A percentile compares a stretch with the other conserved stretches of the same genome.
Evolutionary conservation across 75 land plant species (phyloP).

Genomic region (Picea sitchensis): DNA sequence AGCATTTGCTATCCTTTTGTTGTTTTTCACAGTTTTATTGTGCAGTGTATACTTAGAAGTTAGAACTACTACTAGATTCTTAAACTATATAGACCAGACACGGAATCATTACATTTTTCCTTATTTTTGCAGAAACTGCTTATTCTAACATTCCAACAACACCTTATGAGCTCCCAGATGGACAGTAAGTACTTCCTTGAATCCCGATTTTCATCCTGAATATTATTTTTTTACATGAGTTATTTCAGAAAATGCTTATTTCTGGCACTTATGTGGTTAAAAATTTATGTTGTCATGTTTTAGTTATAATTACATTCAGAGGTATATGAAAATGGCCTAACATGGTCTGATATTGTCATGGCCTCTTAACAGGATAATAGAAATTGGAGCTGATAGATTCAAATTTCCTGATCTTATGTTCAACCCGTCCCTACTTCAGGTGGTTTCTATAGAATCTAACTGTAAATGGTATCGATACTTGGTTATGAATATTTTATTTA

Average conservation of each 20-base stretch:
- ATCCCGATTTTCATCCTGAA: background rate
- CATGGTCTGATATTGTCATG: background rate
- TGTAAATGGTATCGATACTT: background rate
- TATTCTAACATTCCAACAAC: conserved; percentile 97
- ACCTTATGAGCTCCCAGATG: conserved; percentile 96
- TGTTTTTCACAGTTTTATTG: background rate
- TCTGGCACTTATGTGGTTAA: background rate
- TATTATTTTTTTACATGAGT: background rate
- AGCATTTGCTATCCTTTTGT: background rate
- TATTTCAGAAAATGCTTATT: background rate
- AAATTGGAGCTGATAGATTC: conserved; percentile 94
- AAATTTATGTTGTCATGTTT: background rate
- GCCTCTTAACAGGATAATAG: conserved; percentile 54
- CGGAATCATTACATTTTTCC: background rate
- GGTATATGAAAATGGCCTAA: background rate
- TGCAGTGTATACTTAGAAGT: background rate
- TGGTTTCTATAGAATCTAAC: conserved; percentile 7
- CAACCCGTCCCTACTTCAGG: conserved; percentile 85
- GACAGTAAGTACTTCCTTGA: conserved; percentile 66
- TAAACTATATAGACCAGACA: background rate
- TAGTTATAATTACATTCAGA: background rate
- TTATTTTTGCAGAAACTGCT: conserved; percentile 56
- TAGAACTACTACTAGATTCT: background rate
- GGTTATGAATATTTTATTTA: background rate
- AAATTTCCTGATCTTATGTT: conserved; percentile 88